Conservation (phyloP, 805 yeast species). For the Lachancea quebecensis region DNA sequence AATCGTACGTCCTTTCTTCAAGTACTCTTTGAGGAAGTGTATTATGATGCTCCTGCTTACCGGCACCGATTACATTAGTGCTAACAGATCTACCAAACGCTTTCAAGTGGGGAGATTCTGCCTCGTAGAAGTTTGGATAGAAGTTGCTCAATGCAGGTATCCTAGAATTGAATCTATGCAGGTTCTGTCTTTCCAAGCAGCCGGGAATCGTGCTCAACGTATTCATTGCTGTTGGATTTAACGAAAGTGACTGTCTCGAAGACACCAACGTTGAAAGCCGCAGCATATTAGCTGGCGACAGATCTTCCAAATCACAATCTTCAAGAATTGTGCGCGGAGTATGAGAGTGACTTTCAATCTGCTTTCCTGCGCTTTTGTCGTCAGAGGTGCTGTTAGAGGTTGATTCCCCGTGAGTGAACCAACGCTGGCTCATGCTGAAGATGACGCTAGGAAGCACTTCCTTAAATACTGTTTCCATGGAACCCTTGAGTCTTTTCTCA, state of each 20-base stretch:
- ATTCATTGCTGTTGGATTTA: slow-evolving; percentile 47
- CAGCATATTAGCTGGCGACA: slow-evolving; percentile 60
- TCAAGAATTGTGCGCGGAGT: slow-evolving; percentile 20
- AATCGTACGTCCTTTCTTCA: slow-evolving; percentile 17
- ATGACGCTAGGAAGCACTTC: slow-evolving; percentile 31
- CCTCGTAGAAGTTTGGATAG: slow-evolving; percentile 9
- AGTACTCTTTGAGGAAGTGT: slow-evolving; percentile 22
- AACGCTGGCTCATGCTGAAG: slow-evolving; percentile 30
- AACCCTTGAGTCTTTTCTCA: slow-evolving; percentile 29
- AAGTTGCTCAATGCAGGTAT: slow-evolving; percentile 28
- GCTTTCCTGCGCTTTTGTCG: slow-evolving; percentile 3
- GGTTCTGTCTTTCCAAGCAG: slow-evolving; percentile 31
- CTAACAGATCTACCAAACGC: slow-evolving; percentile 5
- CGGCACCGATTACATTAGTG: slow-evolving; percentile 3
- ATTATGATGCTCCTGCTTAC: slow-evolving; percentile 17
- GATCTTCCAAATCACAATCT: slow-evolving; percentile 32
- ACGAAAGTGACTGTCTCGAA: slow-evolving; percentile 74
- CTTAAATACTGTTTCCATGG: slow-evolving; percentile 30
- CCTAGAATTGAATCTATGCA: slow-evolving; percentile 27
- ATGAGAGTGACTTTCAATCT: slow-evolving; percentile 3
- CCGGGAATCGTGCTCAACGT: slow-evolving; percentile 34
- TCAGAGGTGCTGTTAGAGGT: background rate
- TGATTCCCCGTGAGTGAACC: slow-evolving; percentile 24
- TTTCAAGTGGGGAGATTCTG: slow-evolving; percentile 4
- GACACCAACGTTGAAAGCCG: slow-evolving; percentile 61